These are phyloP conservation scores for Phylloporus rhodoxanthus DNA, from an alignment of 768 basidiomycete genomes.

Conservation along the genomic window DNA sequence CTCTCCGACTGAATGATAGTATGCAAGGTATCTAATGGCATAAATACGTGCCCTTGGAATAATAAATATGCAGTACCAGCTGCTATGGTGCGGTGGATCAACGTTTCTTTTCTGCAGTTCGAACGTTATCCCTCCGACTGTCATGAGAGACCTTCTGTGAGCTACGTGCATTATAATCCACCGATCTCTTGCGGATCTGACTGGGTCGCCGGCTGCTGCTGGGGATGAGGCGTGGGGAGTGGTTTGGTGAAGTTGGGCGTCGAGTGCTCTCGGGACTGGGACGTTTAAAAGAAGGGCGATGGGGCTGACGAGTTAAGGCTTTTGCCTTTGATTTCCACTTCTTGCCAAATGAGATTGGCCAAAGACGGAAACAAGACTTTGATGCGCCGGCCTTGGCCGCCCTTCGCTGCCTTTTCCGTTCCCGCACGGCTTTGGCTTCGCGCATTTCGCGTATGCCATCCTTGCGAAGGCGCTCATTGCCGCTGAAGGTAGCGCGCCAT, in stretches of 20 bases:
- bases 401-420: slow-evolving; percentile 25
- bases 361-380: slow-evolving; percentile 17
- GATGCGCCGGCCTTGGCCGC: slow-evolving; percentile 14
- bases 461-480: slow-evolving; percentile 54
- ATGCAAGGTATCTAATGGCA: slow-evolving; percentile 8
- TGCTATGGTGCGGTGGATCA: slow-evolving; percentile 1
- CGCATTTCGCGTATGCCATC: slow-evolving; percentile 72
- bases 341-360: slow-evolving; percentile 25
- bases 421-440: slow-evolving; percentile 39
- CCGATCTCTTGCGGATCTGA: slow-evolving; percentile 8
- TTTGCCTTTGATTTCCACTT: slow-evolving; percentile 7
- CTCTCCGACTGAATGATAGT: background rate
- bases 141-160: slow-evolving; percentile 18
- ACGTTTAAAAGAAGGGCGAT: slow-evolving; percentile 9
- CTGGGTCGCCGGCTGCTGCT: slow-evolving; percentile 17
- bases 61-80: slow-evolving; percentile 15
- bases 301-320: slow-evolving; percentile 2
- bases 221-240: slow-evolving; percentile 15
- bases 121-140: slow-evolving; percentile 9
- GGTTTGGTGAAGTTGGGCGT: slow-evolving; percentile 8
- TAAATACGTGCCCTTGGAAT: slow-evolving; percentile 17
- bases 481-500: slow-evolving; percentile 64
- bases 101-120: slow-evolving; percentile 4
- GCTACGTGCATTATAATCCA: slow-evolving; percentile 5
- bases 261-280: slow-evolving; percentile 9